Percentiles rank a stretch among this genome's conserved stretches.
These are phyloP conservation scores for Phytophthora sojae DNA, from an alignment of 352 stramenopile species.

Conservation along the genomic window DNA sequence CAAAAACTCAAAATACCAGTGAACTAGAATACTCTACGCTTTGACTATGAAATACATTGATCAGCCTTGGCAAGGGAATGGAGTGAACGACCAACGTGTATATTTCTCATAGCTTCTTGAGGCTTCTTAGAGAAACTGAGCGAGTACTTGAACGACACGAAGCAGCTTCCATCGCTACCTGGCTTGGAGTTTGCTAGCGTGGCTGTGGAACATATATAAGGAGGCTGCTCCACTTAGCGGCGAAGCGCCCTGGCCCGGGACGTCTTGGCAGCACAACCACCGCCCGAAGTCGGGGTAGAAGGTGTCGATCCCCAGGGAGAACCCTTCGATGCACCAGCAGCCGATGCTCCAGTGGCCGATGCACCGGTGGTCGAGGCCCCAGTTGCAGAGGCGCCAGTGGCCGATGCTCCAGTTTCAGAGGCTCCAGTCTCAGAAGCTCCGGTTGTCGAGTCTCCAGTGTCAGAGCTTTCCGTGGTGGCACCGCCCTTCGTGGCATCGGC, in stretches of 20 bases:
- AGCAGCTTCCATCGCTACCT: slow-evolving; percentile 18
- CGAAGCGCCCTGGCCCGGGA: slow-evolving; percentile 8
- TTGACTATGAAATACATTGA: background rate
- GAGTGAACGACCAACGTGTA: slow-evolving; percentile 13
- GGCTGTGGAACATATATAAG: slow-evolving; percentile 17
- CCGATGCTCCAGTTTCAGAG: background rate
- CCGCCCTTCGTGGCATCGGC: background rate
- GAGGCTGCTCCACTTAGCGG: slow-evolving; percentile 11
- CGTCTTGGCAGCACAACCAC: slow-evolving; percentile 28
- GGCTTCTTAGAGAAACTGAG: slow-evolving; percentile 8
- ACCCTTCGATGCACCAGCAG: slow-evolving; percentile 20
- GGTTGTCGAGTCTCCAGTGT: background rate
- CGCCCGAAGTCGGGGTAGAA: slow-evolving; percentile 19
- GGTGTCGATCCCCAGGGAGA: slow-evolving; percentile 24
- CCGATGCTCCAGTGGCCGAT: background rate
- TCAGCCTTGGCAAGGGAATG: slow-evolving; percentile 5
- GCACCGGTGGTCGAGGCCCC: background rate
- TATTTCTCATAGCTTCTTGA: slow-evolving; percentile 17
- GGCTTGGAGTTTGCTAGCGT: background rate
- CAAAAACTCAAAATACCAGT: slow-evolving; percentile 26
- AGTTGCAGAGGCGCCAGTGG: background rate
- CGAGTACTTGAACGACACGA: background rate
- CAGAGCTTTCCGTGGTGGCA: slow-evolving; percentile 6
- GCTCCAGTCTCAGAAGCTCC: background rate
- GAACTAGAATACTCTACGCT: slow-evolving; percentile 26